phyloP scores from a whole-genome alignment of 805 yeast genomes.

The Saturnispora dispora region DNA sequence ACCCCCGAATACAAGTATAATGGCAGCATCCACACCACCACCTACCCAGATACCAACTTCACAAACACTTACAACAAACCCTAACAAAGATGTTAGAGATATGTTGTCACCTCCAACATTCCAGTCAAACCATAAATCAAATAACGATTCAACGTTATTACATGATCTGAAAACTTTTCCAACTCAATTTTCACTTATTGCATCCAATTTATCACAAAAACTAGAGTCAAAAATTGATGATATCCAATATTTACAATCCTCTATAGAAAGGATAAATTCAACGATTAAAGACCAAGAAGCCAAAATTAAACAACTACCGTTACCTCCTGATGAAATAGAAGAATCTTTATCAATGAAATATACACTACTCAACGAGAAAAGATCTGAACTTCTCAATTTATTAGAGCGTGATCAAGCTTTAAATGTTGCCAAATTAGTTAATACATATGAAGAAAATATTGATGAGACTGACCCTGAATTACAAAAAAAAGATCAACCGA shows the following conservation, averaged over 20 bases:
- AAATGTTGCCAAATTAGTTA: conserved; percentile 48
- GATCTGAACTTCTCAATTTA: conserved; percentile 29
- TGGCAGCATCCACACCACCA: not conserved
- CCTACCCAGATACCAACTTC: not conserved
- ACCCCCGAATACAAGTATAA: not conserved
- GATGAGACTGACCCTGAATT: not conserved
- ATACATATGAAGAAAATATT: conserved; percentile 36
- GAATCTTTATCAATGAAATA: not conserved
- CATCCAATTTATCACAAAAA: not conserved
- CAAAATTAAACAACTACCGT: not conserved
- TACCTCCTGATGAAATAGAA: conserved; percentile 2
- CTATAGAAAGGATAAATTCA: conserved; percentile 7
- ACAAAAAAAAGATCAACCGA: conserved; percentile 14
- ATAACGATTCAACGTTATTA: not conserved
- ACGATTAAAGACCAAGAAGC: conserved; percentile 12
- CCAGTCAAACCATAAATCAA: not conserved
- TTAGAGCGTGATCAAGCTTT: conserved; percentile 57
- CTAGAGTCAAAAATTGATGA: conserved; percentile 5
- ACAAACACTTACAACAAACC: not conserved
- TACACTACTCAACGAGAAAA: conserved; percentile 18
- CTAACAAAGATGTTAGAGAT: not conserved
- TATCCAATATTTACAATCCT: conserved; percentile 5
- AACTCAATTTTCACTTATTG: not conserved
- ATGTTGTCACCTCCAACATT: not conserved
- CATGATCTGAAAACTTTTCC: conserved; percentile 3